These are phyloP conservation scores for Nepenthes alata DNA, from an alignment of 179 eudicot species.

Conservation along the genomic window DNA sequence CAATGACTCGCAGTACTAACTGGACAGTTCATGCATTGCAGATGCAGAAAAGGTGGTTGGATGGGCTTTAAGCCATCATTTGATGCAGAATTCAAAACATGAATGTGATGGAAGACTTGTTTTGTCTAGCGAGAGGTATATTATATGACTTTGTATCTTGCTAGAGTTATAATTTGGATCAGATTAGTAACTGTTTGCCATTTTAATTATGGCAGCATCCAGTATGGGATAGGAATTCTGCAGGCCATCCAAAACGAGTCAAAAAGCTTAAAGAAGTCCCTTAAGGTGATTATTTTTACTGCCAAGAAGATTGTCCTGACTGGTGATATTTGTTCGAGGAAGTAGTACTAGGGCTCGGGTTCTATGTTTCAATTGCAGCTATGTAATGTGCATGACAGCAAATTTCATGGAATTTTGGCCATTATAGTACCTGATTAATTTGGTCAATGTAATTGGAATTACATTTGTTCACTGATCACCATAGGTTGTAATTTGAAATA, in stretches of 20 bases:
- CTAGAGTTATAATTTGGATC: not conserved
- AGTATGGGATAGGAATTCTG: slow-evolving; percentile 47
- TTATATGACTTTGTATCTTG: not conserved
- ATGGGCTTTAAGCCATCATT: slow-evolving; percentile 68
- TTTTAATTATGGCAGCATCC: slow-evolving; percentile 38
- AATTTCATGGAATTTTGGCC: not conserved
- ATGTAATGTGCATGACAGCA: not conserved
- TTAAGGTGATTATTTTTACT: slow-evolving; percentile 38
- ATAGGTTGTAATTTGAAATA: too few species aligned
- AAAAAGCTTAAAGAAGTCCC: slow-evolving; percentile 62
- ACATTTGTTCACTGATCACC: too few species aligned
- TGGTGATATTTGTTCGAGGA: too few species aligned
- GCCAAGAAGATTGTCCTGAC: too few species aligned
- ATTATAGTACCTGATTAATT: too few species aligned
- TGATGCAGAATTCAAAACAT: slow-evolving; percentile 38
- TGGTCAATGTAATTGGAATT: too few species aligned
- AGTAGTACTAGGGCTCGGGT: not conserved
- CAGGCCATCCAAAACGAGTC: slow-evolving; percentile 62
- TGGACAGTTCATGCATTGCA: slow-evolving; percentile 15
- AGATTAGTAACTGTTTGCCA: not conserved
- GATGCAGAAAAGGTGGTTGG: slow-evolving; percentile 77
- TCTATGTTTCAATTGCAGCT: too few species aligned
- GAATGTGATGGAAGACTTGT: slow-evolving; percentile 35
- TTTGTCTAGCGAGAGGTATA: slow-evolving; percentile 52
- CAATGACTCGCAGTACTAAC: not conserved